A percentile compares a stretch with the other conserved stretches of the same genome.
Evolutionary conservation across 164 flowering plant species (phyloP).

Genomic region (Vitis amurensis): DNA sequence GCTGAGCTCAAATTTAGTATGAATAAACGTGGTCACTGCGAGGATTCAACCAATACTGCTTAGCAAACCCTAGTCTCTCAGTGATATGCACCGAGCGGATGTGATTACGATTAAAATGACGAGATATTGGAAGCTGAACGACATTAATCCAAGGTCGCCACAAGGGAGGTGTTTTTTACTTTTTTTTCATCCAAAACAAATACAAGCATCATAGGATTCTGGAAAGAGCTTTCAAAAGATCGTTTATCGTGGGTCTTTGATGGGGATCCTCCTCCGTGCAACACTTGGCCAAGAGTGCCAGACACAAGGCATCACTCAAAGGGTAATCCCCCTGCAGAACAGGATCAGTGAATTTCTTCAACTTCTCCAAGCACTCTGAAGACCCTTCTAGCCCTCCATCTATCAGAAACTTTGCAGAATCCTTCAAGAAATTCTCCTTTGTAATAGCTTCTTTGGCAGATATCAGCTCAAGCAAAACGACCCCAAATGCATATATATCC

Average conservation of each 20-base stretch:
- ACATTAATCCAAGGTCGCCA: too few relatives aligned
- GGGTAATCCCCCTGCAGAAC: conserved; percentile 41
- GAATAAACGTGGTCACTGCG: too few relatives aligned
- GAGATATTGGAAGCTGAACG: too few relatives aligned
- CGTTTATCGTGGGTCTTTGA: conserved; percentile 55
- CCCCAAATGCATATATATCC: conserved; percentile 66
- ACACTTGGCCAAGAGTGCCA: conserved; percentile 50
- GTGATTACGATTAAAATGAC: too few relatives aligned
- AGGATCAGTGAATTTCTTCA: conserved; percentile 59
- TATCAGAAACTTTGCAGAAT: conserved; percentile 26
- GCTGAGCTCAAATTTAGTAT: too few relatives aligned
- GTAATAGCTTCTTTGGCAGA: conserved; percentile 40
- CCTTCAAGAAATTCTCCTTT: conserved; percentile 27
- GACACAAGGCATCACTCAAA: conserved; percentile 40
- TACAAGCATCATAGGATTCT: conserved; percentile 26
- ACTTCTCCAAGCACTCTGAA: conserved; percentile 42
- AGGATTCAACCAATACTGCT: too few relatives aligned
- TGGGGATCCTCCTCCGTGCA: conserved; percentile 62
- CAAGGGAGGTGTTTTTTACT: too few relatives aligned
- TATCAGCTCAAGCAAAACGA: conserved; percentile 65
- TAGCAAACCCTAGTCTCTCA: too few relatives aligned
- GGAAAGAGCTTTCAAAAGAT: conserved; percentile 51
- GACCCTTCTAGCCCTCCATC: conserved; percentile 33
- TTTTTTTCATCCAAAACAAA: neutral
- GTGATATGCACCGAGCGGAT: too few relatives aligned